Evolutionary conservation across 768 basidiomycete species (phyloP), one percentile per base, ranked within the genome.

Genomic region (Tylopilus rubrobrunneus): DNA sequence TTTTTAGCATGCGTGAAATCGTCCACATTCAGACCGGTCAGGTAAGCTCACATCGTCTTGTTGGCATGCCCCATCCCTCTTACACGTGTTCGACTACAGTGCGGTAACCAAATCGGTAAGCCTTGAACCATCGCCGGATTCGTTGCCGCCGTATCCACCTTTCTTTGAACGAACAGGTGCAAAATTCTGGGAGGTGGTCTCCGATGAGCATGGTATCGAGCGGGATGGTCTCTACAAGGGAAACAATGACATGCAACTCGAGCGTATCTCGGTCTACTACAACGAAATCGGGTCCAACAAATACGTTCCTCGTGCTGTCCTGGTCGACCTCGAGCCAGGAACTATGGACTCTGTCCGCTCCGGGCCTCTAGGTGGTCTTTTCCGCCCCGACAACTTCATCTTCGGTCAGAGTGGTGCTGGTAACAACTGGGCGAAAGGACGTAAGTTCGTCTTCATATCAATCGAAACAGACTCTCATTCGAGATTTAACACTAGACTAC

Each of bases 401-500:
- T 97, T 95, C 61, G 96, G 94, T 52, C 96, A 98, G 75, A 93
- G 86, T 73, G 94, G 94, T 76, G 96, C 94, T 63, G 95, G 96
- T 69, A 98, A 99, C 85, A 98, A 98, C 79, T 98, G 97, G 97
- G 96, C 97, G 23, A 99, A 98, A 87, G 96, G 96, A 80, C 89
- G 89, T 93, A 68, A 83, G 92, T 89, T 37, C 5, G 42, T 50
- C 21, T 31, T 15, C 1, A 15, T 14, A 7, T 31, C 5, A 5
- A 2, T 5, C 5, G 8, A 10, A 5, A 1, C 14, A 15, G n/a
- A 0, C n/a, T 37, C 12, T 3, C 14, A 19, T 10, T 39, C 53
- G 19, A 51, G 10, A 34, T 3, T 8, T 21, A 2, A 7, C 4
- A 25, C 19, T n/a, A 69, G 68, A 92, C 71, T 94, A 94, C 76